Evolutionary conservation across 1,139 yeast species (phyloP), one percentile per base, ranked within the genome.

Genomic region (Blastobotrys petasosporus): DNA sequence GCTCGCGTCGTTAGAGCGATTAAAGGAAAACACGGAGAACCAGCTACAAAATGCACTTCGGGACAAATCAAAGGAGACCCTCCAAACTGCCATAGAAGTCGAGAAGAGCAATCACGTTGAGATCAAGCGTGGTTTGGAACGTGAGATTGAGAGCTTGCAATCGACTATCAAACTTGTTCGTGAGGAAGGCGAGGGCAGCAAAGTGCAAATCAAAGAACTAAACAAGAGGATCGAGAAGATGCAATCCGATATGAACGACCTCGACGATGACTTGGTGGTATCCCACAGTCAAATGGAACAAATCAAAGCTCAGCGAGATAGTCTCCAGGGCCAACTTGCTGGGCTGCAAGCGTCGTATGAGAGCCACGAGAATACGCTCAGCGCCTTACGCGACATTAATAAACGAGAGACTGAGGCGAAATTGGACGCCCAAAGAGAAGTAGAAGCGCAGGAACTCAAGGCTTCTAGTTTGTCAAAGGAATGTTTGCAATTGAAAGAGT

Each of bases 81-180:
- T 47, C 29, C 48, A 51, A 30, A 50, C 48, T 11, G 50, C 51
- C 8, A 42, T 52, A 17, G 48, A 49, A 13, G 47, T 50, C 9
- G 59, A 55, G 36, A 52, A 51, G 44, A 44, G 45, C 17, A 54
- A 49, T 37, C 55, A 49, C 31, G 44, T 41, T 33, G 51, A 51
- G 32, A 47, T 39, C 43, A 48, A 48, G 42, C 45, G 46, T 36
- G 41, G 52, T 7, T 51, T 60, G 37, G 51, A 56, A 32, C 39
- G 45, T 10, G 59, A 55, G 41, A 50, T 58, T 20, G 46, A 47
- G 17, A 51, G 50, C 9, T 44, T 54, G 33, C 52, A 65, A 12
- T 44, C 30, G 9, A 45, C 40, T 1, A 17, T 44, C 20, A 34
- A 37, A 32, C 33, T 28, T 2, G 36, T 45, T 15, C 32, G 37